Evolutionary conservation across 2,329 filamentous ascomycete species (phyloP), one percentile per base, ranked within the genome.

Genomic region (Aspergillus carbonarius): DNA sequence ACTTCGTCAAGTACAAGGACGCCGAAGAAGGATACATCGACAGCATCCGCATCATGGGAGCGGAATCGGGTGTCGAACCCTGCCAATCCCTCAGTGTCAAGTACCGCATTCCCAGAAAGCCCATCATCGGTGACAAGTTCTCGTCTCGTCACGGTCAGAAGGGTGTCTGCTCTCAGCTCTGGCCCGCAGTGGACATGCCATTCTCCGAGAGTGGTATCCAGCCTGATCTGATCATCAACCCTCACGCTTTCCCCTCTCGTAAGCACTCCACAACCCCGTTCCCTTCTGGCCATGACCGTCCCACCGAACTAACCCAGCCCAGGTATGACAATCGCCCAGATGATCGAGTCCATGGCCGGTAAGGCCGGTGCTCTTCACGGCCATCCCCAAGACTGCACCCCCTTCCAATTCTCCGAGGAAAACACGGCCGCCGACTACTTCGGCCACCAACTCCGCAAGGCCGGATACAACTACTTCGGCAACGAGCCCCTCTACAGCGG

Each of bases 401-500:
- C 95, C 0, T 99, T 97, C 84, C 88, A 89, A 66, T 99, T 98
- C 75, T 89, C 92, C 71, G 93, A 98, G 77, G 84, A 95, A 64
- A 88, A 96, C 75, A 96, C 92, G 0, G 93, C 95, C 0, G 91
- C 87, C 32, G 92, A 99, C 74, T 96, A 91, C 79, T 99, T 99
- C 72, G 95, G 95, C 17, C 90, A 98, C 71, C 95, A 99, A 79
- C 86, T 99, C 42, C 90, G 89, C 82, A 91, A 92, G 76, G 95
- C 95, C 4, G 95, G 95, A 3, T 99, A 96, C 81, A 98, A 97
- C 78, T 99, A 95, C 80, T 90, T 96, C 78, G 95, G 95, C 59
- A 99, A 98, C 76, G 95, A 99, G 79, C 93, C 95, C 44, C 96
- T 99, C 88, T 99, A 99, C 82, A 95, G 90, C 44, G 95, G 95